These are phyloP conservation scores for Aulographum hederae DNA, from an alignment of 2,329 filamentous ascomycete species.

Conservation along the genomic window DNA sequence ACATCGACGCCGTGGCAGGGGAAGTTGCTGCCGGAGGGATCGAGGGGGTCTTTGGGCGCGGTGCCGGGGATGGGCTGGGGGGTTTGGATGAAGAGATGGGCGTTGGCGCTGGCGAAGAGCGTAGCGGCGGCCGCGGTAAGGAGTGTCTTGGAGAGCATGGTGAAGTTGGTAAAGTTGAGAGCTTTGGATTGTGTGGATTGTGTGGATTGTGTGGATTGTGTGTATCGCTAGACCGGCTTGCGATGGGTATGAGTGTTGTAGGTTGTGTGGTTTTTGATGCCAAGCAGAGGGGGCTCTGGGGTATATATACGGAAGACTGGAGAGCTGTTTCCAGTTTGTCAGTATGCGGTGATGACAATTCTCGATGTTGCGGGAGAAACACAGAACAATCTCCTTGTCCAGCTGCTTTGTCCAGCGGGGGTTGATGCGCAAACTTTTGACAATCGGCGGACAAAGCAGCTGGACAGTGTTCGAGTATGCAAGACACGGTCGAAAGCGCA, in stretches of 20 bases:
- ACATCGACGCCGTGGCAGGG: conserved; percentile 57
- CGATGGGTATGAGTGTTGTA: conserved; percentile 8
- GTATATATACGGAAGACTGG: too few species aligned
- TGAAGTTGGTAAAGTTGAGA: conserved; percentile 8
- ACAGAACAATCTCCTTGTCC: too few species aligned
- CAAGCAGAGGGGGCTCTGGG: too few species aligned
- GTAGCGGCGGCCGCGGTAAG: conserved; percentile 28
- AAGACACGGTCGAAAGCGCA: too few species aligned
- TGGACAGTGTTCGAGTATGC: too few species aligned
- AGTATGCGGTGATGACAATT: too few species aligned
- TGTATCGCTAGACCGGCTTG: conserved; percentile 21
- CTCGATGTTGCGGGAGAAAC: too few species aligned
- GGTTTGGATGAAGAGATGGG: conserved; percentile 57
- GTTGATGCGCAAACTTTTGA: too few species aligned
- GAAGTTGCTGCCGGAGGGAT: conserved; percentile 43
- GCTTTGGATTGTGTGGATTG: conserved; percentile 7
- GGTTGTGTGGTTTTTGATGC: too few species aligned
- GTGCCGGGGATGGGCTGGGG: conserved; percentile 44
- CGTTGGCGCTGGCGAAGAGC: conserved; percentile 41
- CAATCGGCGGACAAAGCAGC: too few species aligned
- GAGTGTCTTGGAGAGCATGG: conserved; percentile 31
- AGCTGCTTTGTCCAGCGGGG: too few species aligned
- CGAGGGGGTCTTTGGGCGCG: conserved; percentile 40
- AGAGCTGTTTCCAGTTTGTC: too few species aligned
- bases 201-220: conserved; percentile 5